Evolutionary conservation across 2,329 filamentous ascomycete species (phyloP).

Genomic region (Sporothrix pallida): DNA sequence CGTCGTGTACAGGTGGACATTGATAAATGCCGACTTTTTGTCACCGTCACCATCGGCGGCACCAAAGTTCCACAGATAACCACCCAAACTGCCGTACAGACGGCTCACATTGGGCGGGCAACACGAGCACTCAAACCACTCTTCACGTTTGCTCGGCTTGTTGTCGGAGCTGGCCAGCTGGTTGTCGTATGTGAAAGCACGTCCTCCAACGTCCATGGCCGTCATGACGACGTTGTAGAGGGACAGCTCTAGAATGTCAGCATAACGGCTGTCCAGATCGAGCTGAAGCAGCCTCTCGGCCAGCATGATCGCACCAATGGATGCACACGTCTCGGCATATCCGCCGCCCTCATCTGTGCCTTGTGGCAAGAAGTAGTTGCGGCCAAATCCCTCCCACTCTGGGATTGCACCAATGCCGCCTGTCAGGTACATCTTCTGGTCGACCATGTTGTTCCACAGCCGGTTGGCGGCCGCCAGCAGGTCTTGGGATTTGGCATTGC

Average conservation of each 20-base stretch:
- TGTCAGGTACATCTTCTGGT: not conserved
- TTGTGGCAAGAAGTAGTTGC: not conserved
- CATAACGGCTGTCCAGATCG: constrained; percentile 9
- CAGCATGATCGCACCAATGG: constrained; percentile 21
- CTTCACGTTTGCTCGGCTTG: not conserved
- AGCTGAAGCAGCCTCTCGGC: constrained; percentile 17
- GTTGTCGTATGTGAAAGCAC: constrained; percentile 16
- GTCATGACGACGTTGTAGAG: constrained; percentile 25
- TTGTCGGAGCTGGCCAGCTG: constrained; percentile 4
- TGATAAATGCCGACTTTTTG: not conserved
- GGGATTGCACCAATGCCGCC: constrained; percentile 10
- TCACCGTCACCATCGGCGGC: not conserved
- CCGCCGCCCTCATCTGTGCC: not conserved
- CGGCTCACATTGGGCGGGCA: constrained; percentile 17
- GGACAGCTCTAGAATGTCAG: constrained; percentile 18
- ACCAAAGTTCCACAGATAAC: constrained; percentile 20
- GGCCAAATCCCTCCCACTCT: constrained; percentile 16
- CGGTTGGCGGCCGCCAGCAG: not conserved
- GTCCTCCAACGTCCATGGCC: constrained; percentile 10
- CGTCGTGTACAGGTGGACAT: constrained; percentile 12
- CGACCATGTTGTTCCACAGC: constrained; percentile 22
- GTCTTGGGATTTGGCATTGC: not conserved
- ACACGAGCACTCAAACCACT: constrained; percentile 22
- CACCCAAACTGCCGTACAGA: not conserved
- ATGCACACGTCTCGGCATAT: constrained; percentile 18